Base-by-base conservation (phyloP, 2,329 filamentous ascomycete species). In the Pestalotiopsis sp. region DNA sequence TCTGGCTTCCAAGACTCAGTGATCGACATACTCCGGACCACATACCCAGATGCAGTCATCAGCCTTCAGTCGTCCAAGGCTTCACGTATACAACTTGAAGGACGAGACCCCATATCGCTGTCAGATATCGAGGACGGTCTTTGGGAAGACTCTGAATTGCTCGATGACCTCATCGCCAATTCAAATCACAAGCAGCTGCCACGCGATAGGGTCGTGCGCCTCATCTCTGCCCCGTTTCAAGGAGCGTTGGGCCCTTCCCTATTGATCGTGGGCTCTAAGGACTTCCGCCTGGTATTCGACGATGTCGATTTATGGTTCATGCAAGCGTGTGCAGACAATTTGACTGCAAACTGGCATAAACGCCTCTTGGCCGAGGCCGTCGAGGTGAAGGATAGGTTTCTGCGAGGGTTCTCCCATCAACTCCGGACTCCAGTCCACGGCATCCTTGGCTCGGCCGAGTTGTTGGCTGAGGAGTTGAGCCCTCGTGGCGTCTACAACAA, bases 141-240 rank as follows among this genome's bases (percentile, higher is more conserved):
- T 0, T 85, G 83, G 83, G 83, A 85, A 71, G 82, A 85, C 38
- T 73, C 73, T 4, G 77, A 77, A 6, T 75, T 78, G 12, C 78
- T 84, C 9, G 80, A 84, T 12, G 71, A 80, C 3, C 70, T 81
- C 13, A 81, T 85, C 14, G 62, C 72, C 0, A 73, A 76, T 0
- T 73, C 74, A 0, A 84, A 84, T 23, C 77, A 82, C 67, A 49
- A 66, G 0, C 72, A 77, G 0, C 71, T 73, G 1, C 76, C 80
- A 0, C 69, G 73, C 0, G 74, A 75, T 5, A 75, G 66, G 13
- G 70, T 78, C 3, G 75, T 85, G 0, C 81, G 83, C 3, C 77
- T 78, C 0, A 77, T 85, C 13, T 73, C 77, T 14, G 74, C 78
- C 17, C 76, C 76, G 23, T 82, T 80, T 65, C 76, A 80, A 41